Percentiles rank a stretch among this genome's conserved stretches.
These are phyloP conservation scores for Trichoderma polysporum DNA, from an alignment of 2,329 filamentous ascomycete genomes.

Conservation along the genomic window DNA sequence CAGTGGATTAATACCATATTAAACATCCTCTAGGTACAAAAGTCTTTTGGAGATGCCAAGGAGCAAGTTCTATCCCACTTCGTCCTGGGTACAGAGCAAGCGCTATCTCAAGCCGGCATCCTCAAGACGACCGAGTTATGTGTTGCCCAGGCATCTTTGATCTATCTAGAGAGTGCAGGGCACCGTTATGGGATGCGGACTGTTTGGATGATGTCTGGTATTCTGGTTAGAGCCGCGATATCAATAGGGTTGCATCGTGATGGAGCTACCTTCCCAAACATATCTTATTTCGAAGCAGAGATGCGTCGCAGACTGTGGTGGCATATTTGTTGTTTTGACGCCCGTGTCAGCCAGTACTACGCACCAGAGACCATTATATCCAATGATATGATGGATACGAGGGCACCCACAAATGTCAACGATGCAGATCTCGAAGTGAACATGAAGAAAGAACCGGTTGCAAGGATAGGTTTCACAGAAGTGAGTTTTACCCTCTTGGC, in stretches of 20 bases:
- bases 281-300: neutral
- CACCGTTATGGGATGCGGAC: constrained; percentile 22
- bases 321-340: constrained; percentile 6
- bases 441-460: neutral
- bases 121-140: constrained; percentile 27
- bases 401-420: neutral
- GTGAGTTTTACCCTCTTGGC: neutral
- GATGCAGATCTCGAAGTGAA: neutral
- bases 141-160: constrained; percentile 30
- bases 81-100: constrained; percentile 28
- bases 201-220: constrained; percentile 29
- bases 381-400: neutral
- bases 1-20: constrained; percentile 21
- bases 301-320: constrained; percentile 8
- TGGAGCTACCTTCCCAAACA: neutral
- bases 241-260: constrained; percentile 25
- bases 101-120: constrained; percentile 28
- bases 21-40: neutral
- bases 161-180: constrained; percentile 30
- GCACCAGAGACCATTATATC: neutral
- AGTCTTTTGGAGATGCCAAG: neutral
- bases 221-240: constrained; percentile 29
- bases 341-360: neutral
- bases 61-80: constrained; percentile 22
- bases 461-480: neutral